Evolutionary conservation across 2,329 filamentous ascomycete species (phyloP).

Genomic region (Colletotrichum tropicicola): DNA sequence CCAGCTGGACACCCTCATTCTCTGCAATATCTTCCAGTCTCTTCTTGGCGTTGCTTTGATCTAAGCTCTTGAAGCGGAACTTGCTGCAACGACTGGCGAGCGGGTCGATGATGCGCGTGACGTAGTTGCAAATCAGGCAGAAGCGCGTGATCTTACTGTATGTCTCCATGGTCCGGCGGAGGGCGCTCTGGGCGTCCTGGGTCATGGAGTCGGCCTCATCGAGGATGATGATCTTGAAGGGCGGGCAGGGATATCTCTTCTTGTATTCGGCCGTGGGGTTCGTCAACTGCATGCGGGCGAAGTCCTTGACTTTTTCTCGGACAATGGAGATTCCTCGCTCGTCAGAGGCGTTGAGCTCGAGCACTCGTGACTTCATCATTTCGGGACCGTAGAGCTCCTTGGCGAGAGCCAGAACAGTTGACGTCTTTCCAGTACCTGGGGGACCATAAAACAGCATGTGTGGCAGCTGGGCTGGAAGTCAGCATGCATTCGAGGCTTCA

Average conservation of each 20-base stretch:
- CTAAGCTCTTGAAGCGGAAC: conserved; percentile 96
- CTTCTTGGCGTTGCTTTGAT: conserved; percentile 82
- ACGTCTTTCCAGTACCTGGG: conserved; percentile 97
- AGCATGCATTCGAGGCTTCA: conserved; percentile 7
- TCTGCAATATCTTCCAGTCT: conserved; percentile 85
- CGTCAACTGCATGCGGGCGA: conserved; percentile 93
- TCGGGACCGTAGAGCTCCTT: conserved; percentile 98
- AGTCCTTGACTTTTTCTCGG: conserved; percentile 97
- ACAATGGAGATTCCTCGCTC: conserved; percentile 98
- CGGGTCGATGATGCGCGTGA: conserved; percentile 97
- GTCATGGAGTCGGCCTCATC: conserved; percentile 99
- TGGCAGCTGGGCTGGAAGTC: conserved; percentile 68
- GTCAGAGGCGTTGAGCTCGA: conserved; percentile 98
- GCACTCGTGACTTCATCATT: conserved; percentile 91
- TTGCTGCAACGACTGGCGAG: conserved; percentile 93
- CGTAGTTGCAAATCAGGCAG: conserved; percentile 98
- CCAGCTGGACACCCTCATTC: conserved; percentile 79
- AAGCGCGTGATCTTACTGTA: conserved; percentile 97
- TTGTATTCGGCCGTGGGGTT: conserved; percentile 78
- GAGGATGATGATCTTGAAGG: conserved; percentile 98
- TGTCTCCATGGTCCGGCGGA: conserved; percentile 97
- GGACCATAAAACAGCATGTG: conserved; percentile 99
- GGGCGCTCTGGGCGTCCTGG: conserved; percentile 92
- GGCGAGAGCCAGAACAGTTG: conserved; percentile 93
- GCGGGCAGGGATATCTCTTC: conserved; percentile 86